Evolutionary conservation across 352 stramenopile species (phyloP).

Genomic region (Globisporangium emineosum): DNA sequence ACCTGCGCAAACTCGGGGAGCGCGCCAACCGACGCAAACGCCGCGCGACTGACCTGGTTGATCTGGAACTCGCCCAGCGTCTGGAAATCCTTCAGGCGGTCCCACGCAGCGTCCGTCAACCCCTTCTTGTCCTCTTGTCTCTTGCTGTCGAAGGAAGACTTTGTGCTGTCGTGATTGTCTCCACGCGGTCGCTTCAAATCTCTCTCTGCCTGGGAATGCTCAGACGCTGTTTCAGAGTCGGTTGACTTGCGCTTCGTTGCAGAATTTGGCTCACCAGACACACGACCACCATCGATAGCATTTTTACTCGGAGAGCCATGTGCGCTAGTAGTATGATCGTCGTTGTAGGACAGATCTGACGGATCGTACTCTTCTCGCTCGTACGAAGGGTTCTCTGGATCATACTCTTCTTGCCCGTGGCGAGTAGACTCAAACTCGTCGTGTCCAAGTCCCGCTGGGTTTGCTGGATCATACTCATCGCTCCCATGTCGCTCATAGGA

Average conservation of each 20-base stretch:
- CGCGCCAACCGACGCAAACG: conserved; percentile 55
- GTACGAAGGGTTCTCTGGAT: conserved; percentile 36
- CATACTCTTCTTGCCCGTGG: conserved; percentile 35
- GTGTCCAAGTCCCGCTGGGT: conserved; percentile 7
- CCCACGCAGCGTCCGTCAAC: conserved; percentile 59
- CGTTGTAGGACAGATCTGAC: conserved; percentile 7
- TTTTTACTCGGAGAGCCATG: neutral
- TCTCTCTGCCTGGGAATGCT: neutral
- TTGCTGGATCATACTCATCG: conserved; percentile 28
- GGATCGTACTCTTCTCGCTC: conserved; percentile 10
- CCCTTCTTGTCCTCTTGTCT: conserved; percentile 45
- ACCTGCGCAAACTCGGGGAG: conserved; percentile 81
- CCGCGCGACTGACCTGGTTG: conserved; percentile 68
- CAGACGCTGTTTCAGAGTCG: conserved; percentile 14
- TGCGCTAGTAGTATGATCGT: neutral
- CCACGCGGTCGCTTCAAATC: conserved; percentile 23
- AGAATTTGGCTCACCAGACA: too few relatives aligned
- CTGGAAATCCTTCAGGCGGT: conserved; percentile 77
- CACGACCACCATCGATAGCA: neutral
- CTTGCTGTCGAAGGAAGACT: conserved; percentile 20
- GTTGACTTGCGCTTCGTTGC: conserved; percentile 6
- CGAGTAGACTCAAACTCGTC: conserved; percentile 13
- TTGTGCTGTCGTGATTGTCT: conserved; percentile 22
- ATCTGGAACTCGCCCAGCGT: conserved; percentile 46
- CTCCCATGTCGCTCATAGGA: conserved; percentile 13